Base-by-base conservation (phyloP, 768 basidiomycete species). In the Hypsizygus marmoreus region DNA sequence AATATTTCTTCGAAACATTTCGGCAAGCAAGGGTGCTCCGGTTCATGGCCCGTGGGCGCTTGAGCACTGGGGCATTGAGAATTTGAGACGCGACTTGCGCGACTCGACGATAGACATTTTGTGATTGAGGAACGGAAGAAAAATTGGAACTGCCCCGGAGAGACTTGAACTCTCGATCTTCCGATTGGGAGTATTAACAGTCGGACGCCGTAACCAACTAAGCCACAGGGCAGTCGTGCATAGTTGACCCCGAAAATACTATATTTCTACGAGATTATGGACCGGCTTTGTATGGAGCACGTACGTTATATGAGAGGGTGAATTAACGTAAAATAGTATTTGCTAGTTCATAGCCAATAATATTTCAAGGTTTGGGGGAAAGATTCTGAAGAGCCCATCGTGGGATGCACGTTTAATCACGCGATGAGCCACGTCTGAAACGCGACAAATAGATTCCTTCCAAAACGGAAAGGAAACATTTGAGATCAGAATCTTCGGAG, bases 161-260 rank as follows among this genome's bases (percentile, higher is more conserved):
- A 38, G 37, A 38, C 37, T 38, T 38, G 38, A 40, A 26, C 38
- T 40, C 29, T 28, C 38, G 38, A 40, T 40, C 38, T 40, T 40
- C 38, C 38, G 38, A 40, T 40, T 40, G 24, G 24, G 38, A 40
- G 25, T 26, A n/a, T n/a, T n/a, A n/a, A n/a, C n/a, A n/a, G n/a
- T n/a, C n/a, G n/a, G n/a, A n/a, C n/a, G n/a, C n/a, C n/a, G n/a
- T n/a, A n/a, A n/a, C n/a, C n/a, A n/a, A n/a, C n/a, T n/a, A n/a
- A n/a, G 37, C 37, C 37, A 40, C 38, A 40, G 38, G 38, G 24
- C 38, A 40, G 13, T n/a, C n/a, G n/a, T n/a, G n/a, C n/a, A n/a
- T n/a, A n/a, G n/a, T n/a, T n/a, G n/a, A n/a, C n/a, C n/a, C n/a
- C n/a, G n/a, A n/a, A n/a, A n/a, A 8, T 22, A 22, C 4, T 35